Base-by-base conservation (phyloP, 2,329 filamentous ascomycete genomes). In the Colletotrichum costaricense region DNA sequence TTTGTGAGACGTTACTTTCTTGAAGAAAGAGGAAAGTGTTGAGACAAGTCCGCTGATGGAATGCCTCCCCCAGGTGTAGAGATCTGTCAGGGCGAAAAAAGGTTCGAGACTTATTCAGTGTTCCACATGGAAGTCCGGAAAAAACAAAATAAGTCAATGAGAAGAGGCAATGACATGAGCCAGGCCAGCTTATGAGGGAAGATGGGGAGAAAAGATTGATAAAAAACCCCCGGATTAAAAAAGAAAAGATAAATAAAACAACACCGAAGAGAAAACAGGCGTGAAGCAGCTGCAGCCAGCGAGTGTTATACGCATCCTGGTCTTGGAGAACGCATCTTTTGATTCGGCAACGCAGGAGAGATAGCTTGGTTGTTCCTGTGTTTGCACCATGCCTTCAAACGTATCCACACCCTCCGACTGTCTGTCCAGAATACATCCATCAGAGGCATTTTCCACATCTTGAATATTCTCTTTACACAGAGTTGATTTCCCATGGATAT, bases 1-100 rank as follows among this genome's bases (percentile, higher is more conserved):
- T 64, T 75, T 73, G 67, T 74, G 58, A 66, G 59, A 76, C 67
- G 60, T 66, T 35, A 35, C 60, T 72, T 67, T 74, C 73, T 72
- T 67, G 38, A 67, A 74, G 68, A 67, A 33, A 69, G 57, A 66
- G 46, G 38, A 60, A 19, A 56, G 19, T 42, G 16, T 35, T 49
- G 35, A 57, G 57, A 28, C 38, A 42, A 70, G 63, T 52, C 54
- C 42, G 42, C 19, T 49, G 19, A n/a, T 49, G 42, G 42, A 49
- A 49, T 49, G 1, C 19, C 42, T 67, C 5, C 28, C n/a, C 55
- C 65, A 12, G 28, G 19, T 62, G 55, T 8, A 28, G 33, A 35
- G 33, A 57, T 57, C 46, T 38, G 52, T 22, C 33, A 33, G 14
- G 16, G 9, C 35, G 11, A 35, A 35, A 12, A 46, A 24, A 19